Conservation (phyloP, 345 rosid species). For the Litchi chinensis region DNA sequence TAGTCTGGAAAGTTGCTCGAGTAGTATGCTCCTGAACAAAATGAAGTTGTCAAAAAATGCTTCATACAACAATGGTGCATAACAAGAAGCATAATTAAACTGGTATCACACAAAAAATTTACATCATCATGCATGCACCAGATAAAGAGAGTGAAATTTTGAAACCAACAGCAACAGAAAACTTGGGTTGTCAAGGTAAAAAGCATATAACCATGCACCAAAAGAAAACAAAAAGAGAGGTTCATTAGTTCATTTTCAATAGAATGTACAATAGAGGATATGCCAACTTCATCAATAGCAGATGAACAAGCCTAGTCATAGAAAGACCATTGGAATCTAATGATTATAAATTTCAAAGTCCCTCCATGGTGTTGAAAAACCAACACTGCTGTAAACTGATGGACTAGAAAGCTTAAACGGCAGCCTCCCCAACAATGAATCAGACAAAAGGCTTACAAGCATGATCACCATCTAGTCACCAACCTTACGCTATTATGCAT, state of each 20-base stretch:
- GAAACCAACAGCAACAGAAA: neutral
- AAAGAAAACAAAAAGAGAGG: neutral
- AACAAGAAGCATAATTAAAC: neutral
- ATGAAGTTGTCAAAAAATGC: neutral
- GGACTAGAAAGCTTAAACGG: conserved; percentile 5
- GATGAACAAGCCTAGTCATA: neutral
- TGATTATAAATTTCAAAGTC: neutral
- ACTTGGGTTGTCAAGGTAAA: neutral
- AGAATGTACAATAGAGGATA: neutral
- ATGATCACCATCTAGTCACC: conserved; percentile 2
- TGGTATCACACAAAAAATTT: neutral
- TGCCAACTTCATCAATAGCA: neutral
- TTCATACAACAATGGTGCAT: conserved; percentile 17
- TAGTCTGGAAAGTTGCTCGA: conserved; percentile 60
- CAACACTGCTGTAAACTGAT: neutral
- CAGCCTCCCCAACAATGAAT: neutral
- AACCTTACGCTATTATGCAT: neutral
- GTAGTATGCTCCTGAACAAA: conserved; percentile 43
- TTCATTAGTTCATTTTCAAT: neutral
- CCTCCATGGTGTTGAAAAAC: neutral
- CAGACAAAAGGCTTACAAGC: neutral
- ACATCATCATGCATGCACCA: neutral
- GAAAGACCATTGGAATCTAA: neutral
- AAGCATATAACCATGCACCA: conserved; percentile 4
- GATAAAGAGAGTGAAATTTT: neutral